A percentile compares a stretch with the other conserved stretches of the same genome.
These are phyloP conservation scores for Pezicula neosporulosa DNA, from an alignment of 2,329 filamentous ascomycete species.

Conservation along the genomic window DNA sequence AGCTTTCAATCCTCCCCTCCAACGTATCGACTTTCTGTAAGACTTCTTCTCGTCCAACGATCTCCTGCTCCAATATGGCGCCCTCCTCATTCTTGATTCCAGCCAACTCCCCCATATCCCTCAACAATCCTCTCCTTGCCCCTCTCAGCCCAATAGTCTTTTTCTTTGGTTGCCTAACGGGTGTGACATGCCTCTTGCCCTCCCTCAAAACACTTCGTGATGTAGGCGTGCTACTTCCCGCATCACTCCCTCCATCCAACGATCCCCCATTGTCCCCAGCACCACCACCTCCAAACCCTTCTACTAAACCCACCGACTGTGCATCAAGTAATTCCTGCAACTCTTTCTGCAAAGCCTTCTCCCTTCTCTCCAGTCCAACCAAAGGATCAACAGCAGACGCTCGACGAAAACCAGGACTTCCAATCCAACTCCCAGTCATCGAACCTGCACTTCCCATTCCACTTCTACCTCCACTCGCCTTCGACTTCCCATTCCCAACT, in stretches of 20 bases:
- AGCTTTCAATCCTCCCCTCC: conserved; percentile 36
- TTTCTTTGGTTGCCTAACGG: conserved; percentile 53
- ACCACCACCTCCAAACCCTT: conserved; percentile 21
- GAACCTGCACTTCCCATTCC: conserved; percentile 5
- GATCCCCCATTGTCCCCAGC: conserved; percentile 13
- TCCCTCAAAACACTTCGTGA: conserved; percentile 9
- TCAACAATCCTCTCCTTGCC: conserved; percentile 62
- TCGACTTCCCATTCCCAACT: not conserved
- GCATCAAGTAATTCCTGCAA: conserved; percentile 56
- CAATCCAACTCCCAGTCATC: conserved; percentile 9
- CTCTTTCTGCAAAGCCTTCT: conserved; percentile 51
- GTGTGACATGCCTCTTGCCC: conserved; percentile 42
- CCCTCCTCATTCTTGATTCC: conserved; percentile 67
- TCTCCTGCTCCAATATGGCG: conserved; percentile 52
- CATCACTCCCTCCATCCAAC: conserved; percentile 38
- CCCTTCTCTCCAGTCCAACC: conserved; percentile 40
- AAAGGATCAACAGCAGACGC: conserved; percentile 24
- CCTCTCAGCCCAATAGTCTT: conserved; percentile 53
- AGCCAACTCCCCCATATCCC: conserved; percentile 60
- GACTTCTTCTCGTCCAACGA: conserved; percentile 53
- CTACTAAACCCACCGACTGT: conserved; percentile 45
- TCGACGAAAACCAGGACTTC: not conserved
- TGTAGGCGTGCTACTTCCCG: conserved; percentile 27
- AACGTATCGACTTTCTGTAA: conserved; percentile 54
- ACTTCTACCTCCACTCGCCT: not conserved